Evolutionary conservation across 768 basidiomycete genomes (phyloP).

Genomic region (Boletellus ananas): DNA sequence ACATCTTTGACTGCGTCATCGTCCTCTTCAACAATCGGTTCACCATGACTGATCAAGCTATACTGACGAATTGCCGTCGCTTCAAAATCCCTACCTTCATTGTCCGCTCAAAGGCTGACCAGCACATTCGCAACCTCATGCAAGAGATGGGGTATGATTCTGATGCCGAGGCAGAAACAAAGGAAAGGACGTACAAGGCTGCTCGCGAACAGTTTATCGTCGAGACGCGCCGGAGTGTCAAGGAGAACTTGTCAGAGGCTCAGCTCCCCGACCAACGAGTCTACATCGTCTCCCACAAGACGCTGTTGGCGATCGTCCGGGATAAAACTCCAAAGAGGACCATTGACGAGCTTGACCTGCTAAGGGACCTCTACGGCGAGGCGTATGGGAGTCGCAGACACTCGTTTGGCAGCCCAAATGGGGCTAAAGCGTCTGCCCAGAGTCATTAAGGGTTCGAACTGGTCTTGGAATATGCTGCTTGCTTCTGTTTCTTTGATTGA

Average conservation of each 20-base stretch:
- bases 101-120: slow-evolving; percentile 36
- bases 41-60: slow-evolving; percentile 35
- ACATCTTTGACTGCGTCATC: slow-evolving; percentile 35
- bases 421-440: slow-evolving; percentile 1
- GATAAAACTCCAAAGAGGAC: slow-evolving; percentile 18
- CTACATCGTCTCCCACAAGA: slow-evolving; percentile 27
- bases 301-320: slow-evolving; percentile 22
- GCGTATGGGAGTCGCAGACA: slow-evolving; percentile 10
- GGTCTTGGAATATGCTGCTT: neutral
- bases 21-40: slow-evolving; percentile 35
- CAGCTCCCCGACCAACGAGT: slow-evolving; percentile 28
- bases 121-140: slow-evolving; percentile 28
- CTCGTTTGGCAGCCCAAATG: slow-evolving; percentile 6
- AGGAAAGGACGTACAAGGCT: slow-evolving; percentile 17
- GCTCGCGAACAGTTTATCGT: slow-evolving; percentile 28
- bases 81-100: slow-evolving; percentile 35
- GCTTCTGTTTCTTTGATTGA: neutral
- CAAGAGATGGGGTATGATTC: slow-evolving; percentile 27
- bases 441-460: slow-evolving; percentile 8
- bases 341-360: slow-evolving; percentile 29
- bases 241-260: slow-evolving; percentile 21
- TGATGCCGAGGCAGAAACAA: slow-evolving; percentile 15
- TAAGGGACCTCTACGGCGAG: slow-evolving; percentile 21
- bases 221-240: slow-evolving; percentile 25
- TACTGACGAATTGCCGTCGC: slow-evolving; percentile 30